These are phyloP conservation scores for Ceratobasidium sp. DNA, from an alignment of 1,284 basidiomycete genomes.

Conservation along the genomic window DNA sequence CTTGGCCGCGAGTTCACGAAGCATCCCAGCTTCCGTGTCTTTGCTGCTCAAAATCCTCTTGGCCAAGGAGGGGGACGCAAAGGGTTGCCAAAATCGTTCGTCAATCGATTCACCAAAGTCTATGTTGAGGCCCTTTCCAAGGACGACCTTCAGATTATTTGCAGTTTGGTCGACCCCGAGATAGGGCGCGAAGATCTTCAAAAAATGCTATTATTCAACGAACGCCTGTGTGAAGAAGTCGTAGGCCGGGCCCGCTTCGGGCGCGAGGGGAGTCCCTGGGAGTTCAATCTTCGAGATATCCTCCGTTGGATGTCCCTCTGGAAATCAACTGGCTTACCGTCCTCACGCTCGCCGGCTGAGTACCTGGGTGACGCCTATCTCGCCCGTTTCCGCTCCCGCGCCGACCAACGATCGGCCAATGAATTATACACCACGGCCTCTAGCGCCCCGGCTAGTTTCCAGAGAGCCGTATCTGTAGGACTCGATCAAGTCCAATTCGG, in stretches of 20 bases:
- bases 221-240: constrained; percentile 77
- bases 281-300: constrained; percentile 97
- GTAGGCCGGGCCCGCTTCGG: constrained; percentile 79
- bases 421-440: constrained; percentile 76
- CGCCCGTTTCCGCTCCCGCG: constrained; percentile 83
- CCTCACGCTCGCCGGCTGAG: constrained; percentile 67
- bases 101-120: constrained; percentile 98
- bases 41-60: constrained; percentile 98
- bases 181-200: constrained; percentile 70
- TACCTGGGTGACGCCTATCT: constrained; percentile 83
- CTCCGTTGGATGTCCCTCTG: constrained; percentile 83
- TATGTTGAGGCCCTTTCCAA: constrained; percentile 90
- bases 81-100: constrained; percentile 96
- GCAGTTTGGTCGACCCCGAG: constrained; percentile 78
- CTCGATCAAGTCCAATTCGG: constrained; percentile 76
- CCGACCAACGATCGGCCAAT: constrained; percentile 75
- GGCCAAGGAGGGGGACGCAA: constrained; percentile 98
- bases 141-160: constrained; percentile 86
- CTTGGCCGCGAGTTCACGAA: constrained; percentile 89
- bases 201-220: constrained; percentile 90
- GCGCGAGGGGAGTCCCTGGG: constrained; percentile 93
- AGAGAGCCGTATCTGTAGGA: constrained; percentile 65
- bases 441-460: constrained; percentile 53
- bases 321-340: constrained; percentile 63
- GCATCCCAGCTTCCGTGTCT: constrained; percentile 94